Percentiles rank a stretch among this genome's conserved stretches.
phyloP scores from a whole-genome alignment of 495 filamentous ascomycete species.

The Evernia prunastri region DNA sequence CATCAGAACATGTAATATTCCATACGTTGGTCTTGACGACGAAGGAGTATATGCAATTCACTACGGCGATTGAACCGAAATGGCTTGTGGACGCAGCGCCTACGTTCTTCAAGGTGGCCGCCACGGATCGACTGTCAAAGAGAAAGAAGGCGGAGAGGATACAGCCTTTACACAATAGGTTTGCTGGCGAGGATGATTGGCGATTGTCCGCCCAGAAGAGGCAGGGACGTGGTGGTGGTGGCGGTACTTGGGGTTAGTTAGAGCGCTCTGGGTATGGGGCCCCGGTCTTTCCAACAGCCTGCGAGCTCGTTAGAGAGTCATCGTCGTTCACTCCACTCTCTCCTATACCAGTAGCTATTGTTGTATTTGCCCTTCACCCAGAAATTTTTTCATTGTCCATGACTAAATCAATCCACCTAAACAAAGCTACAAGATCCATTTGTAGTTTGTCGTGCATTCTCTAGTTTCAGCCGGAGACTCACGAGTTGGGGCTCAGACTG shows the following conservation, averaged over 20 bases:
- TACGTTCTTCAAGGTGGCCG: constrained; percentile 96
- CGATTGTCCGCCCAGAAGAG: constrained; percentile 81
- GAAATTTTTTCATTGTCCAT: no score
- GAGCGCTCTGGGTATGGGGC: not conserved
- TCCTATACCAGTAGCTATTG: not conserved
- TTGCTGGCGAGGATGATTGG: constrained; percentile 89
- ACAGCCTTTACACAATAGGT: constrained; percentile 89
- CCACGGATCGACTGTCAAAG: constrained; percentile 80
- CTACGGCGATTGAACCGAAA: constrained; percentile 87
- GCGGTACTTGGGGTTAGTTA: constrained; percentile 86
- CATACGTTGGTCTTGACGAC: constrained; percentile 82
- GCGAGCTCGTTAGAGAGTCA: not conserved
- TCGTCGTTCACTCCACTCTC: not conserved
- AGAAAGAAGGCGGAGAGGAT: constrained; percentile 91
- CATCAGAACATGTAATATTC: constrained; percentile 92
- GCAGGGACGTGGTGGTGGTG: constrained; percentile 82
- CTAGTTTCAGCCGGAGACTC: not conserved
- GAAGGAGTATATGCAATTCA: constrained; percentile 96
- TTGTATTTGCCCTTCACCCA: not conserved
- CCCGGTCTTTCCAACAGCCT: not conserved
- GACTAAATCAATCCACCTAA: not conserved
- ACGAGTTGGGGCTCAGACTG: not conserved
- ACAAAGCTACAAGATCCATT: not conserved
- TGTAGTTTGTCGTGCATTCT: not conserved
- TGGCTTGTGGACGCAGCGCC: constrained; percentile 87